Evolutionary conservation across 768 basidiomycete genomes (phyloP), one percentile per base, ranked within the genome.

Genomic region (Suillus subaureus): DNA sequence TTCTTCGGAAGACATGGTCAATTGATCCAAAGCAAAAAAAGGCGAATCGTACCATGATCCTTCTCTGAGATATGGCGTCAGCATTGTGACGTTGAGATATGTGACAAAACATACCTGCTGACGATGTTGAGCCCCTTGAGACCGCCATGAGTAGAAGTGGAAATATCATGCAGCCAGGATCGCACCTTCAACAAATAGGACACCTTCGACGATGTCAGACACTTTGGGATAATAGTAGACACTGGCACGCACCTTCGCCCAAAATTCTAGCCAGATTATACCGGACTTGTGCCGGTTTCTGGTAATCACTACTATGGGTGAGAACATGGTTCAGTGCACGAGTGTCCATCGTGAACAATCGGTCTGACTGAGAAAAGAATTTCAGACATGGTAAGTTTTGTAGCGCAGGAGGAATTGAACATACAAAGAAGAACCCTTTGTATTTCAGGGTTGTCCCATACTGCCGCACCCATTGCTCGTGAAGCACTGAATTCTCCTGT

Each of bases 281-380:
- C 13, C 83, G 78, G 7, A 75, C 69, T 1, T 71, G 67, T 13
- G 79, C 77, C 0, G 88, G 81, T 68, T 91, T 92, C 65, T 85
- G 83, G 67, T 88, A 92, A 47, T 80, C 75, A 37, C 82, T 73
- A 33, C 77, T 77, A 63, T 90, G 86, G 66, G 82, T 80, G 16
- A 94, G 78, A 61, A 94, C 79, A 68, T 93, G 87, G 51, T 83
- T 82, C 42, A 93, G 45, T 0, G 90, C 91, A 33, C 85, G 84
- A 0, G 85, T 77, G 69, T 93, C 92, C 61, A 80, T 73, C 0
- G 89, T 90, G 71, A 82, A 82, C 12, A 92, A 73, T 7, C 84
- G 80, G 21, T 74, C 63, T 7, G 64, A 52, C 80, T 82, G 64
- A 35, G 23, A 18, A 28, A 40, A 47, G 7, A 54, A 13, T 13